Base-by-base conservation (phyloP, 306 rosid genomes). In the Calophaca sinica region DNA sequence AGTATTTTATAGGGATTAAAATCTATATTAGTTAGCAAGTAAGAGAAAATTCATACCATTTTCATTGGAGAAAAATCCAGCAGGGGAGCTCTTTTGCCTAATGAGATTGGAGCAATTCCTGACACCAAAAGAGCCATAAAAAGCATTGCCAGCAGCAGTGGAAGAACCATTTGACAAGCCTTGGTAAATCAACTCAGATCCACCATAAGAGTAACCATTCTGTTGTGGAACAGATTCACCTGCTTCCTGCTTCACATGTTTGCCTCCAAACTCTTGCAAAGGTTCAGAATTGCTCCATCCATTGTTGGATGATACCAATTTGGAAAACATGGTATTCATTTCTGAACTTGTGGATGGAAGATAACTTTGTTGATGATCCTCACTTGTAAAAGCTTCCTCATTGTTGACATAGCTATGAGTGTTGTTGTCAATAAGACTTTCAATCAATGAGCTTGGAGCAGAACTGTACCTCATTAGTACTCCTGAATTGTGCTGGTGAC, bases 81-180 rank as follows among this genome's bases (percentile, higher is more conserved):
- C 83, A 7, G 97, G 94, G 31, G 90, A 91, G 73, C 96, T 93
- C 65, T 71, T 85, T 70, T 88, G 92, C 74, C 98, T 85, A 31
- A 71, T 45, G 60, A 85, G 86, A 84, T 84, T 80, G 54, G 89
- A 74, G 48, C 67, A 73, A 84, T 76, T 87, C 66, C 89, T 77
- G 7, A 67, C 74, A 74, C 31, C 76, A 79, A 74, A 88, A 36
- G 88, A 75, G 13, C 82, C 74, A 68, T 79, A 92, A 82, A 70
- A 78, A 72, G 8, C 61, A 86, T 65, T 74, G 12, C 75, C 66
- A 48, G 10, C 49, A 55, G 20, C n/a, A 54, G 36, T 4, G 26
- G 80, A 53, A 71, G 78, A 51, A 57, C 38, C 80, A 79, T 70
- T 72, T 38, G 68, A 60, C 42, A 83, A 65, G 69, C 68, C 66